Percentiles rank a stretch among this genome's conserved stretches.
These are phyloP conservation scores for Paramecium primaurelia DNA, from an alignment of 73 alveolate species.

Conservation along the genomic window DNA sequence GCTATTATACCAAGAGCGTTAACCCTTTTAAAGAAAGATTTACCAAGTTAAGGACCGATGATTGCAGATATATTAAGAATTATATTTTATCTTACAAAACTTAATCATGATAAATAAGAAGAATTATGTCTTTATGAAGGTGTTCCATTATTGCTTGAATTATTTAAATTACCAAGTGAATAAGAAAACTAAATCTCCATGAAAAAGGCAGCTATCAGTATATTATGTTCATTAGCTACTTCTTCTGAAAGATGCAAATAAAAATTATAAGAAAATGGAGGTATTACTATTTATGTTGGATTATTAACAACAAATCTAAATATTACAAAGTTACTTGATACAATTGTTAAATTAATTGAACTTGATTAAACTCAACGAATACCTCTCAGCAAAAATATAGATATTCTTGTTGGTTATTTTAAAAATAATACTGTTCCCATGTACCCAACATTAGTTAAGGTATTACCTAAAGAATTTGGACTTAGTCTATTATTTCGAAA, in stretches of 20 bases:
- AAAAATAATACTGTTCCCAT: conserved; percentile 26
- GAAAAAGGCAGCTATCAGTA: conserved; percentile 41
- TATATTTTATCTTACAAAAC: conserved; percentile 39
- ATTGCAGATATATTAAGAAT: conserved; percentile 17
- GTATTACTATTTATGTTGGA: not conserved
- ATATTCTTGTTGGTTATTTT: not conserved
- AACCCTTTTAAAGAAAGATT: not conserved
- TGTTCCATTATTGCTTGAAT: not conserved
- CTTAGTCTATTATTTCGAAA: not conserved
- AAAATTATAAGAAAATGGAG: conserved; percentile 44
- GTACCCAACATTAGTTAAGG: conserved; percentile 7
- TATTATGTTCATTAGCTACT: not conserved
- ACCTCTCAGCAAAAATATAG: not conserved
- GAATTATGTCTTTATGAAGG: conserved; percentile 38
- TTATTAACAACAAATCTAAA: conserved; percentile 16
- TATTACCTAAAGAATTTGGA: conserved; percentile 1
- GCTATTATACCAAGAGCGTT: conserved; percentile 50
- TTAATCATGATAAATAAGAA: conserved; percentile 16
- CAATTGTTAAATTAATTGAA: conserved; percentile 9
- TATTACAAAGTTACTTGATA: conserved; percentile 19
- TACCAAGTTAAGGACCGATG: conserved; percentile 10
- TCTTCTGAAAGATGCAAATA: conserved; percentile 2
- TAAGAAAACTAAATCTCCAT: not conserved
- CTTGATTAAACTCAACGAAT: not conserved
- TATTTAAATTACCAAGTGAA: not conserved